Base-by-base conservation (phyloP, 1,284 basidiomycete genomes). In the Cystobasidiaceae sp. region DNA sequence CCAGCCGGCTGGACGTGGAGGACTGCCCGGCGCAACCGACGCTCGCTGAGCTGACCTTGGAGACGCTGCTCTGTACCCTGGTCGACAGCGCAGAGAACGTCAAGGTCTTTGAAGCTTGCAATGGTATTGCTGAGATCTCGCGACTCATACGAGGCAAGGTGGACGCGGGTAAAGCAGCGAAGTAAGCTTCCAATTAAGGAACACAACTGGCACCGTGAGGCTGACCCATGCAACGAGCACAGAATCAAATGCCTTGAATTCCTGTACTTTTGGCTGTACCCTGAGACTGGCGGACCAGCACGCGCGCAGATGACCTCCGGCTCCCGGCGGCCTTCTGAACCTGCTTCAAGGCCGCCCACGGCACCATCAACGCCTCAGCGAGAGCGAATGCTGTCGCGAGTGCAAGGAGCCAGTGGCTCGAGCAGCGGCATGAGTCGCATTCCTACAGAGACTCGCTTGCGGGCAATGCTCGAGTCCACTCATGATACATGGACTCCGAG, bases 171-270 rank as follows among this genome's bases (percentile, higher is more conserved):
- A 84, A 88, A 64, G 88, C 90, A 79, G 86, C 91, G 61, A 81
- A 88, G 90, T 91, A 69, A 67, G 85, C 79, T n/a, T n/a, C n/a
- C n/a, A n/a, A n/a, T n/a, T n/a, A n/a, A n/a, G n/a, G n/a, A n/a
- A n/a, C n/a, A n/a, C n/a, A n/a, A n/a, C n/a, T n/a, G n/a, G n/a
- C n/a, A n/a, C n/a, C n/a, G n/a, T n/a, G n/a, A 25, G 27, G 34
- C 15, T 5, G 32, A 37, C 39, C 21, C 11, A 13, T 44, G 21
- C 21, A 19, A 21, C 39, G 19, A 43, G 13, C 21, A 25, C 67
- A 92, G 90, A 71, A 92, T 93, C 86, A 93, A 93, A 79, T 92
- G 89, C 70, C 81, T 93, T 19, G 90, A 93, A 74, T 93, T 93
- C 73, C 78, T 93, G 7, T 92, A 93, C 75, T 93, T 93, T 74